Evolutionary conservation across 108 stramenopile species (phyloP).

Genomic region (Nitzschia putrida): DNA sequence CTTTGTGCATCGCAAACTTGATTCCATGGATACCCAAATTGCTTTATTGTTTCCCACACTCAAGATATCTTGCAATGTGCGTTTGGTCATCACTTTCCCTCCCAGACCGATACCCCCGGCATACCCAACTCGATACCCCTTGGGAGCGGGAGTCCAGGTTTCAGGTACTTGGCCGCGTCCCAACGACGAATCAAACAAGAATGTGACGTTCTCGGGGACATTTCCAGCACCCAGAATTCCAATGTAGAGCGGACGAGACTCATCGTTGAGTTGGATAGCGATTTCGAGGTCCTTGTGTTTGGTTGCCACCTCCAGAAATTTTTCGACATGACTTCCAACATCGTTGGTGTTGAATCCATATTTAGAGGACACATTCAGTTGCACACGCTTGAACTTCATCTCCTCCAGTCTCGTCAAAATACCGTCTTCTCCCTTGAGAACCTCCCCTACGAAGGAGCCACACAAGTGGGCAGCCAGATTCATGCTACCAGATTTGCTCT

Average conservation of each 20-base stretch:
- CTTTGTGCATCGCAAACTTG: conserved; percentile 60
- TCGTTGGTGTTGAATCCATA: conserved; percentile 77
- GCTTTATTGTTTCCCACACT: conserved; percentile 11
- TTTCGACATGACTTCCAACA: conserved; percentile 46
- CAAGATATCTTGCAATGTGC: conserved; percentile 25
- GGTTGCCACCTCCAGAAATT: conserved; percentile 35
- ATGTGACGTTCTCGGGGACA: conserved; percentile 55
- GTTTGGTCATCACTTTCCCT: conserved; percentile 44
- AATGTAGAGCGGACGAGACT: conserved; percentile 70
- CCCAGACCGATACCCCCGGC: conserved; percentile 82
- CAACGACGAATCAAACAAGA: conserved; percentile 72
- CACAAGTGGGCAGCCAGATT: conserved; percentile 88
- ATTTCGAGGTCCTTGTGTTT: conserved; percentile 68
- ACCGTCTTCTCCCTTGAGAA: conserved; percentile 57
- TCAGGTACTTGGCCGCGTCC: conserved; percentile 56
- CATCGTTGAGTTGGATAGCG: conserved; percentile 84
- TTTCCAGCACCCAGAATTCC: conserved; percentile 29
- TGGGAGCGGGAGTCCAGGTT: conserved; percentile 43
- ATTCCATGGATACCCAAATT: conserved; percentile 87
- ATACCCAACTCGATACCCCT: conserved; percentile 57
- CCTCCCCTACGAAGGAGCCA: conserved; percentile 73
- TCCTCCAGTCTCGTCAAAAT: conserved; percentile 56
- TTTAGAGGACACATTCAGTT: conserved; percentile 87
- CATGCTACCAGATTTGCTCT: conserved; percentile 27
- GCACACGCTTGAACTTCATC: conserved; percentile 80